Base-by-base conservation (phyloP, 2,329 filamentous ascomycete species). In the Colletotrichum euphorbiae region DNA sequence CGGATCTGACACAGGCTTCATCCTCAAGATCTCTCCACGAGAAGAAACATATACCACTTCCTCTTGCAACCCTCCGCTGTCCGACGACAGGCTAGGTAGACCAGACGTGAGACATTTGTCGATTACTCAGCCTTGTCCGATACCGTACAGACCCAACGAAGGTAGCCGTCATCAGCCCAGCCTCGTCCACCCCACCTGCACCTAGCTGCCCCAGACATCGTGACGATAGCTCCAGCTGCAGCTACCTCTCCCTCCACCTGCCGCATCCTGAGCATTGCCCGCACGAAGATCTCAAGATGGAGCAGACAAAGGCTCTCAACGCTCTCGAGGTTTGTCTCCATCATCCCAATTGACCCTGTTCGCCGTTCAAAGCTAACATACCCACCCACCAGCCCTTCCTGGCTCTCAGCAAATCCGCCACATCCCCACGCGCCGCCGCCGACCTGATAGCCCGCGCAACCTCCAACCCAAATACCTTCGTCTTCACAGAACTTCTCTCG, bases 401-500 rank as follows among this genome's bases (percentile, higher is more conserved):
- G 69, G 91, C 92, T 59, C 91, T 98, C 71, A 91, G 92, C 75
- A 96, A 94, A 77, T 92, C 93, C 11, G 93, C 93, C 70, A 93
- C 89, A 6, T 93, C 94, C 11, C 91, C 93, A 45, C 91, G 92
- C 73, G 93, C 94, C 67, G 91, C 94, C 46, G 91, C 92, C 75
- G 94, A 97, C 77, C 88, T 98, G 61, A 88, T 98, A 77, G 89
- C 86, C 50, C 93, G 94, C 80, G 96, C 94, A 70, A 98, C 94
- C 57, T 94, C 93, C n/a, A 90, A 90, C 63, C 89, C 92, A 31
- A 93, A 94, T 79, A 97, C 94, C 72, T 99, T 91, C 79, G 87
- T 98, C 80, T 99, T 99, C 82, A 89, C 92, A 72, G 95, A 98
- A 81, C 90, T 99, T n/a, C 89, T 99, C 42, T 87, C 92, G 74